A percentile compares a stretch with the other conserved stretches of the same genome.
Evolutionary conservation across 306 rosid genomes (phyloP).

Genomic region (Elaeagnus macrophylla): DNA sequence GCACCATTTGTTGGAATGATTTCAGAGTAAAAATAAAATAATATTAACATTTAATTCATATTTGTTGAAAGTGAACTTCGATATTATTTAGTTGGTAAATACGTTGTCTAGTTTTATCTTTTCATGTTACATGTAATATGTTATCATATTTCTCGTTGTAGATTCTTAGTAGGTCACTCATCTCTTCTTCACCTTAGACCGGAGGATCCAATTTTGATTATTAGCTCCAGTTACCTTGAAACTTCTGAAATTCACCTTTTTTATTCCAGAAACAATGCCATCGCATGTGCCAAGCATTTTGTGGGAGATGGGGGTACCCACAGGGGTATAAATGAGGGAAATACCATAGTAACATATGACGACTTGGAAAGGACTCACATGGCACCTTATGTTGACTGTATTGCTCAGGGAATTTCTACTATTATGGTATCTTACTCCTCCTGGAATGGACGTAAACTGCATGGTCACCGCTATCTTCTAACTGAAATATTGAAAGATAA

Average conservation of each 20-base stretch:
- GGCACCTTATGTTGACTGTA: conserved; percentile 78
- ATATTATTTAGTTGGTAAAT: too few species aligned
- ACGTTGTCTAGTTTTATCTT: too few species aligned
- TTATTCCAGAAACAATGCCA: conserved; percentile 40
- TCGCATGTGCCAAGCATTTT: conserved; percentile 83
- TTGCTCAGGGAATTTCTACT: conserved; percentile 62
- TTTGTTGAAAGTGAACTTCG: too few species aligned
- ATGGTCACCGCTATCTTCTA: conserved; percentile 45
- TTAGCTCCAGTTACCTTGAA: neutral
- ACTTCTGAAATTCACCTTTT: neutral
- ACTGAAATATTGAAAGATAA: conserved; percentile 56
- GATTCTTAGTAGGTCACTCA: too few species aligned
- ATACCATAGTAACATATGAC: conserved; percentile 38
- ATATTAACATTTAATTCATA: too few species aligned
- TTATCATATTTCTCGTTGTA: too few species aligned
- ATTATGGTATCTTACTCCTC: conserved; percentile 69
- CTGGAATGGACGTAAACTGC: conserved; percentile 63
- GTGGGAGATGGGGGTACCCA: conserved; percentile 77
- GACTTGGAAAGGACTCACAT: conserved; percentile 61
- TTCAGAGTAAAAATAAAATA: too few species aligned
- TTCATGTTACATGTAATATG: too few species aligned
- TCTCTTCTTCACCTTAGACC: neutral
- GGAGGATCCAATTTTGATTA: neutral
- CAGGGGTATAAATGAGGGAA: conserved; percentile 55
- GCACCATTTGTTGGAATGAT: too few species aligned